Base-by-base conservation (phyloP, 768 basidiomycete species). In the Leucocoprinus birnbaumii region DNA sequence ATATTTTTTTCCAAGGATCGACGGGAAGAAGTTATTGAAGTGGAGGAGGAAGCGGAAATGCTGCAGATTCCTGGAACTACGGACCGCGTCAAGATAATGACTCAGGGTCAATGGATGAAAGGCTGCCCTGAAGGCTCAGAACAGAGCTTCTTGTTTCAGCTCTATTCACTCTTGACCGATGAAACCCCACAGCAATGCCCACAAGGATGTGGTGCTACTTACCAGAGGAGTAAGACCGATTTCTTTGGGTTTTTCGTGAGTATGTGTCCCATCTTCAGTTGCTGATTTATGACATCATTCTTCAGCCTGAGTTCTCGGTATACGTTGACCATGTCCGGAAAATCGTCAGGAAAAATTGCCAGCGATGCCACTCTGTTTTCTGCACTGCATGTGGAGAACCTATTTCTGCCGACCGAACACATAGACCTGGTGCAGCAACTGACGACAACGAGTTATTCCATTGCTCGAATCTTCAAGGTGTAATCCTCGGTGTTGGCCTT, bases 1-100 rank as follows among this genome's bases (percentile, higher is more conserved):
- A 84, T 96, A 51, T 96, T 96, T 78, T 97, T 94, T 69, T 96
- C 94, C 41, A 96, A 96, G 73, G 92, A 94, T 66, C 82, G 94
- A 46, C 82, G 84, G 40, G 94, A 96, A 70, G 90, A 91, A 68
- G 89, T 95, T 35, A 91, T 95, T 45, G 94, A 97, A 72, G 84
- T 94, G 1, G 88, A 94, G 64, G 93, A 94, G 70, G 80, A 86
- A 47, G 79, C 86, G 6, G 86, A 89, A 66, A 66, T 73, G 11
- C 71, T 71, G 16, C 57, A 66, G 38, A 65, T 89, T 27, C 67
- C 73, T 16, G 73, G 67, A 53, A 60, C 65, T 7, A 70, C 68
- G 38, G 79, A 83, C 53, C 69, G 69, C 16, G 76, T 84, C 27
- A 82, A 82, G 59, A 71, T 94, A 38, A 84, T 96, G 81, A 86